phyloP scores from a whole-genome alignment of 2,329 filamentous ascomycete genomes.

The Ramularia endophylla region DNA sequence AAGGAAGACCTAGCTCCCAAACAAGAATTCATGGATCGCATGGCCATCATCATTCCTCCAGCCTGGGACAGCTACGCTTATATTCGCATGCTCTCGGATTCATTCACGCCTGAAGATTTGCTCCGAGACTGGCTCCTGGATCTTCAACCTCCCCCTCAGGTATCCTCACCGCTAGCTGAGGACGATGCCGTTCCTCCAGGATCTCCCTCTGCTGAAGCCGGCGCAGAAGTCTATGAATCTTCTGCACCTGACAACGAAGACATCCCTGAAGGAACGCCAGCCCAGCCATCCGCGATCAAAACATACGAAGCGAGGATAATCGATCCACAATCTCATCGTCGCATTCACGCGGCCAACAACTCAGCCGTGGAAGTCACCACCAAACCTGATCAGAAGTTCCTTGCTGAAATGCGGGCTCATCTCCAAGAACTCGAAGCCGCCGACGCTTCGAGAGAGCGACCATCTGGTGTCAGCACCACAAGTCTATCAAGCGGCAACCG shows the following conservation, averaged over 20 bases:
- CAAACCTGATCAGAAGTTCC: conserved; percentile 30
- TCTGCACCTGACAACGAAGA: conserved; percentile 22
- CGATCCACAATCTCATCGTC: conserved; percentile 28
- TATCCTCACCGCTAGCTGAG: conserved; percentile 17
- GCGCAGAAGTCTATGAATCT: conserved; percentile 24
- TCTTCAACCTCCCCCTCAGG: conserved; percentile 51
- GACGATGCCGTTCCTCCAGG: too few relatives aligned
- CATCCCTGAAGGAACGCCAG: conserved; percentile 9
- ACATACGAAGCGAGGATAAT: conserved; percentile 27
- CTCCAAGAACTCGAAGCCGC: conserved; percentile 68
- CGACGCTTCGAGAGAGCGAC: conserved; percentile 47
- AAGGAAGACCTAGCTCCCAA: conserved; percentile 59
- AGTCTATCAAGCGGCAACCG: conserved; percentile 14
- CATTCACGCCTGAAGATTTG: conserved; percentile 83
- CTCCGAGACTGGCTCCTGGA: conserved; percentile 65
- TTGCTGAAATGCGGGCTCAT: conserved; percentile 46
- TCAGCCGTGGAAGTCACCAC: conserved; percentile 28
- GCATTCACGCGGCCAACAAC: conserved; percentile 2
- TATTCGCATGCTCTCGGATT: conserved; percentile 84
- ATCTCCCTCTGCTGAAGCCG: too few relatives aligned
- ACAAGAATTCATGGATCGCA: conserved; percentile 51
- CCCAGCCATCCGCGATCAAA: conserved; percentile 21
- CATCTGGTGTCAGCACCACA: conserved; percentile 14
- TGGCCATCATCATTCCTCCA: conserved; percentile 89
- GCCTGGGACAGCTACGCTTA: conserved; percentile 99